These are phyloP conservation scores for Malus fusca DNA, from an alignment of 306 rosid genomes.

Conservation along the genomic window DNA sequence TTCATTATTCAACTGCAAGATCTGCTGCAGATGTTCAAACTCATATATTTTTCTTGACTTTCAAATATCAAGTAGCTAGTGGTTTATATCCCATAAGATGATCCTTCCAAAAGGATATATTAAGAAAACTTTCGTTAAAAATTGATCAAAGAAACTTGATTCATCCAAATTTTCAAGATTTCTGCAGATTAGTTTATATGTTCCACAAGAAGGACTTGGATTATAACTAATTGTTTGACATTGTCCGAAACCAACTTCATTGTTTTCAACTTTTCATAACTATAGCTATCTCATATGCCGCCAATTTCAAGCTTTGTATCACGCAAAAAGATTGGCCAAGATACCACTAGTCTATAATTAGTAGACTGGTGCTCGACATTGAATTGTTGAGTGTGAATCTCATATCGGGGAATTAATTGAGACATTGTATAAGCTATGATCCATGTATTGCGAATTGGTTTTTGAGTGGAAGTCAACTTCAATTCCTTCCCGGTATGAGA, in stretches of 20 bases:
- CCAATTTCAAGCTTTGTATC: not conserved
- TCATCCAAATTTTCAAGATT: no score
- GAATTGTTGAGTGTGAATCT: not conserved
- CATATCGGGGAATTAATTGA: not conserved
- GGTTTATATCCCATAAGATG: not conserved
- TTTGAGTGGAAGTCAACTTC: not conserved
- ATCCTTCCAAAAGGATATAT: not conserved
- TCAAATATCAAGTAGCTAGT: not conserved
- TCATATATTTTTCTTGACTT: not conserved
- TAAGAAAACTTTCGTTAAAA: not conserved
- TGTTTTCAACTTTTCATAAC: not conserved
- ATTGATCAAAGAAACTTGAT: not conserved
- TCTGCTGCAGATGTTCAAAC: not conserved
- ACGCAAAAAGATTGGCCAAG: not conserved
- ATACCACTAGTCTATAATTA: not conserved
- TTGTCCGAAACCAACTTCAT: not conserved
- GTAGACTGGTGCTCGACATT: not conserved
- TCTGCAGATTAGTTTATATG: no score
- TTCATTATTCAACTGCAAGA: conserved; percentile 19
- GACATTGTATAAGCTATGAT: not conserved
- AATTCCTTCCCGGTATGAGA: not conserved
- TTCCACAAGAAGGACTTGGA: not conserved
- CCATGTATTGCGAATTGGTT: not conserved
- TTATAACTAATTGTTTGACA: not conserved
- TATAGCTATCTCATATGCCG: no score